Evolutionary conservation across 768 basidiomycete genomes (phyloP).

Genomic region (Tylopilus felleus): DNA sequence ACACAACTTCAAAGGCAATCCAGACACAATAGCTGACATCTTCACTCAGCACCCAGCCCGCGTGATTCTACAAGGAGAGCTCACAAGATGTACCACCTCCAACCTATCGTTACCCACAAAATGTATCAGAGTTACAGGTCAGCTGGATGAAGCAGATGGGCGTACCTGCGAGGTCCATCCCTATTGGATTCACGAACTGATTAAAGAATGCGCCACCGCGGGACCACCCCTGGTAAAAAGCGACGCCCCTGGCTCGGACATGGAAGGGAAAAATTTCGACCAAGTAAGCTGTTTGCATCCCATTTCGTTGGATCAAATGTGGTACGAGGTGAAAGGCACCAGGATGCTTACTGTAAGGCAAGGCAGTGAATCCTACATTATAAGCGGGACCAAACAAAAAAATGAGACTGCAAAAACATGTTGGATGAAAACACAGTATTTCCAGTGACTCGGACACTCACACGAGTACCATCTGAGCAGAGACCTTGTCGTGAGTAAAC

Average conservation of each 20-base stretch:
- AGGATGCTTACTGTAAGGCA: constrained; percentile 1
- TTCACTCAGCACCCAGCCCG: not conserved
- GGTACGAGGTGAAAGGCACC: too few species aligned
- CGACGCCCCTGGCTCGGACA: constrained; percentile 56
- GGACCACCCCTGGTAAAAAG: constrained; percentile 58
- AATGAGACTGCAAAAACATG: constrained; percentile 5
- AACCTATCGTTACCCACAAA: not conserved
- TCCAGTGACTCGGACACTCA: not conserved
- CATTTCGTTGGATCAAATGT: not conserved
- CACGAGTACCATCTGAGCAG: constrained; percentile 9
- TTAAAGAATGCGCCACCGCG: constrained; percentile 31
- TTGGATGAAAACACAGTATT: not conserved
- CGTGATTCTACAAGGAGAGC: not conserved
- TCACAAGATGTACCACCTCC: constrained; percentile 12
- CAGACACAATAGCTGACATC: constrained; percentile 14
- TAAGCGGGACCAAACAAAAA: not conserved
- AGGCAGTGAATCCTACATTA: constrained; percentile 3
- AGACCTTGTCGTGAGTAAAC: constrained; percentile 1
- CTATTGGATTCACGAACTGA: constrained; percentile 19
- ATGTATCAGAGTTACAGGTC: not conserved
- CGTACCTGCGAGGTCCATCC: constrained; percentile 9
- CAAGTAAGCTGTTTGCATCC: constrained; percentile 45
- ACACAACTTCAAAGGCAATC: constrained; percentile 12
- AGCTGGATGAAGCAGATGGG: not conserved
- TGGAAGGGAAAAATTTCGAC: constrained; percentile 70